Evolutionary conservation across 495 filamentous ascomycete species (phyloP).

Genomic region (Neurospora tetraspora): DNA sequence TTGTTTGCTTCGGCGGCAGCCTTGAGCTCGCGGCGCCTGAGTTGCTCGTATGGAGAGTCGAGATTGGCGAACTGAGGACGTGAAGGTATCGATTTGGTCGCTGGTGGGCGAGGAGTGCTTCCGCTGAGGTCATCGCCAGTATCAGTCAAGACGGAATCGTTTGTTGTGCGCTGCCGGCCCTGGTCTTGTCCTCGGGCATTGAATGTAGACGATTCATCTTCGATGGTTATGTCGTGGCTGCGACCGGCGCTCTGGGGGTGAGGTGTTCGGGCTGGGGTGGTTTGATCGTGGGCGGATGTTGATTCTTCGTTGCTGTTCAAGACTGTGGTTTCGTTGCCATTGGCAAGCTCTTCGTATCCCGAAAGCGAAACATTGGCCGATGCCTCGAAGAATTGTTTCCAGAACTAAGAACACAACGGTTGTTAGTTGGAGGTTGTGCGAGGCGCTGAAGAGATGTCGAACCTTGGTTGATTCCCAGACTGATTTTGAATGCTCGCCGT

Average conservation of each 20-base stretch:
- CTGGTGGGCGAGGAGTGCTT: conserved; percentile 43
- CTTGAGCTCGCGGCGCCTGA: conserved; percentile 45
- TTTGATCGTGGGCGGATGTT: conserved; percentile 27
- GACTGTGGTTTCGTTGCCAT: conserved; percentile 41
- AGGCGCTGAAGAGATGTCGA: neutral
- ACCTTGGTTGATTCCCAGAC: conserved; percentile 98
- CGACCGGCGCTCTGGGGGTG: conserved; percentile 25
- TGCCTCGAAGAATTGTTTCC: conserved; percentile 99
- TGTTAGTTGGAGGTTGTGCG: conserved; percentile 4
- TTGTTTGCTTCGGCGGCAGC: conserved; percentile 3
- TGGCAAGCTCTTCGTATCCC: conserved; percentile 75
- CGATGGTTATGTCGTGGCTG: conserved; percentile 27
- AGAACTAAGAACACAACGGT: conserved; percentile 53
- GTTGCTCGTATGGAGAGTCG: conserved; percentile 56
- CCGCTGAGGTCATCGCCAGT: conserved; percentile 38
- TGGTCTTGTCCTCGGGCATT: conserved; percentile 19
- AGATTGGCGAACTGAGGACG: conserved; percentile 47
- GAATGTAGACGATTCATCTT: conserved; percentile 24
- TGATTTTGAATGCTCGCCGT: conserved; percentile 82
- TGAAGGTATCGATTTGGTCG: conserved; percentile 27
- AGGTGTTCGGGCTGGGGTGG: conserved; percentile 32
- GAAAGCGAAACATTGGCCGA: conserved; percentile 96
- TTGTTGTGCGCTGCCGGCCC: conserved; percentile 25
- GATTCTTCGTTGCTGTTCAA: conserved; percentile 24
- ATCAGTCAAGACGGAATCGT: conserved; percentile 46